phyloP scores from a whole-genome alignment of 2,329 filamentous ascomycete species.

The Sarocladium kiliense region DNA sequence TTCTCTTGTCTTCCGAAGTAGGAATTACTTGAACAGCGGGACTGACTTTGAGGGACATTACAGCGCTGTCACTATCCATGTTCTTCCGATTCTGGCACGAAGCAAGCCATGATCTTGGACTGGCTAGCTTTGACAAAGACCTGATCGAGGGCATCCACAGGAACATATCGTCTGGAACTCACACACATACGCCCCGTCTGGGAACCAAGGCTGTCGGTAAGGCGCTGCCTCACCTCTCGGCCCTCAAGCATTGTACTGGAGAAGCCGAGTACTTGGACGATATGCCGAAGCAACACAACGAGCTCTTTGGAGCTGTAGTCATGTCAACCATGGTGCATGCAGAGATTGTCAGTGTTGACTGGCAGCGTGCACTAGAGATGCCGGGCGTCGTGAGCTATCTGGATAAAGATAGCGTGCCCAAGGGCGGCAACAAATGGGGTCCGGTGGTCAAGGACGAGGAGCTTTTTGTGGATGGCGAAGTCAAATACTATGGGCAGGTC shows the following conservation, averaged over 20 bases:
- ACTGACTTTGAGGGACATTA: slow-evolving; percentile 26
- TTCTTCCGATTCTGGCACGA: slow-evolving; percentile 98
- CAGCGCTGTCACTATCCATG: slow-evolving; percentile 84
- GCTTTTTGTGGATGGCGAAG: slow-evolving; percentile 81
- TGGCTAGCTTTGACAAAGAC: slow-evolving; percentile 54
- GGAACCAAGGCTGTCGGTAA: slow-evolving; percentile 69
- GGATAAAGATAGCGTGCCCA: slow-evolving; percentile 70
- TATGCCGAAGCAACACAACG: slow-evolving; percentile 74
- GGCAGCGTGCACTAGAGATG: slow-evolving; percentile 64
- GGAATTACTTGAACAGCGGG: neutral
- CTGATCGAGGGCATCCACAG: slow-evolving; percentile 75
- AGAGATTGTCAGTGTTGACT: slow-evolving; percentile 68
- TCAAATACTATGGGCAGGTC: slow-evolving; percentile 77
- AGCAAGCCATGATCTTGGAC: slow-evolving; percentile 59
- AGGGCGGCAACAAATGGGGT: slow-evolving; percentile 79
- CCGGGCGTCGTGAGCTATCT: slow-evolving; percentile 76
- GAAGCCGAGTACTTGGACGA: slow-evolving; percentile 91
- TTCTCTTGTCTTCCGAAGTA: neutral
- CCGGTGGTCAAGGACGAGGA: slow-evolving; percentile 69
- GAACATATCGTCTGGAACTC: slow-evolving; percentile 74
- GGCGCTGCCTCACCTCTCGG: slow-evolving; percentile 72
- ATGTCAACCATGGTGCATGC: slow-evolving; percentile 80
- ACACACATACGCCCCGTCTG: slow-evolving; percentile 70
- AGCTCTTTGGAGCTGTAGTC: slow-evolving; percentile 76
- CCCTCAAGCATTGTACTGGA: slow-evolving; percentile 80